Percentiles rank a stretch among this genome's conserved stretches.
phyloP scores from a whole-genome alignment of 768 basidiomycete species.

The Mrakia blollopis region DNA sequence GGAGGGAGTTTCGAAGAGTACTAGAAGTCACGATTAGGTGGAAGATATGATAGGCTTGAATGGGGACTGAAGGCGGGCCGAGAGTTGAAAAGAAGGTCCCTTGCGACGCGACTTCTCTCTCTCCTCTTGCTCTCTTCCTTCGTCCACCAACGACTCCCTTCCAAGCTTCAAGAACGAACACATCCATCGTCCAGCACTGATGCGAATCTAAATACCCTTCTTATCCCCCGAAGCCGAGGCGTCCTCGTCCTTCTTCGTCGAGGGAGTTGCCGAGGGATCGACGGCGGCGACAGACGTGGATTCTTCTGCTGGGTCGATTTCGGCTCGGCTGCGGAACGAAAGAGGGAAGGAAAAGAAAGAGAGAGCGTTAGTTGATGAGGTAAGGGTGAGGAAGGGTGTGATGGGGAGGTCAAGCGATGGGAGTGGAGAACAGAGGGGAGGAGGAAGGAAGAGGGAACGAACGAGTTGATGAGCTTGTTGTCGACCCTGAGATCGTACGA shows the following conservation, averaged over 20 bases:
- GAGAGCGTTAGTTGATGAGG: neutral
- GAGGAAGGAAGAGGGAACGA: neutral
- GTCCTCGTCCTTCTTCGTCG: neutral
- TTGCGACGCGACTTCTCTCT: neutral
- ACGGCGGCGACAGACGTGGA: neutral
- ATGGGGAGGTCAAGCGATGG: neutral
- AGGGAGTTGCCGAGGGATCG: neutral
- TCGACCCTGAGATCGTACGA: conserved; percentile 19
- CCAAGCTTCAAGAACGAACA: neutral
- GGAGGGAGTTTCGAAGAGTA: neutral
- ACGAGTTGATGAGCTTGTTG: conserved; percentile 33
- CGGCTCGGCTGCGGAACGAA: neutral
- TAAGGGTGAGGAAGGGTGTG: neutral
- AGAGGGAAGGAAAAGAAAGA: neutral
- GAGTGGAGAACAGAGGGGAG: neutral
- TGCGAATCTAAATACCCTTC: neutral
- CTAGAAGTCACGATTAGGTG: neutral
- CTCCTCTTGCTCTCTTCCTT: neutral
- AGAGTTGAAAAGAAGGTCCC: neutral
- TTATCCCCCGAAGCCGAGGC: neutral
- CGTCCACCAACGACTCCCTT: too few relatives aligned
- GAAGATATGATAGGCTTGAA: too few relatives aligned
- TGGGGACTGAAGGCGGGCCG: too few relatives aligned
- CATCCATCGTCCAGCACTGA: neutral
- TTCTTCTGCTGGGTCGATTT: neutral